Evolutionary conservation across 2,329 filamentous ascomycete genomes (phyloP).

Genomic region (Colletotrichum sp.): DNA sequence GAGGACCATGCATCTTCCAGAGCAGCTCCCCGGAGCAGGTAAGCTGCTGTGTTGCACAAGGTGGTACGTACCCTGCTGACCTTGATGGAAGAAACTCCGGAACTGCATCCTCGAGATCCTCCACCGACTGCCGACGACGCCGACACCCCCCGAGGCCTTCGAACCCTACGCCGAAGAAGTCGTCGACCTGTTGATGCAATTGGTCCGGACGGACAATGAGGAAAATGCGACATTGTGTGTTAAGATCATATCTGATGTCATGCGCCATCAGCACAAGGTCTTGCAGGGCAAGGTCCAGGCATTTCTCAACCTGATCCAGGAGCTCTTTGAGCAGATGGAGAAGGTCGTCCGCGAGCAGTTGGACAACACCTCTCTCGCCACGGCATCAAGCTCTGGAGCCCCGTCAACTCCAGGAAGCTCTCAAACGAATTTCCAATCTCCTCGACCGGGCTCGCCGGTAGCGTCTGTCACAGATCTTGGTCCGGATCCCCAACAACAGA

Average conservation of each 20-base stretch:
- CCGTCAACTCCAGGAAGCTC: conserved; percentile 72
- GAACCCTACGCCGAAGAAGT: conserved; percentile 89
- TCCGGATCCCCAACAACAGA: conserved; percentile 81
- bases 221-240: conserved; percentile 98
- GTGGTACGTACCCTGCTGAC: conserved; percentile 23
- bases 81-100: conserved; percentile 72
- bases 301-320: conserved; percentile 90
- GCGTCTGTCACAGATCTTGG: conserved; percentile 82
- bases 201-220: conserved; percentile 93
- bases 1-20: conserved; percentile 87
- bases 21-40: conserved; percentile 91
- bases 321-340: conserved; percentile 95
- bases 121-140: conserved; percentile 78
- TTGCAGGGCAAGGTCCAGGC: conserved; percentile 81
- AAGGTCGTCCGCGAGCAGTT: conserved; percentile 94
- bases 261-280: conserved; percentile 88
- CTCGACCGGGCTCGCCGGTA: conserved; percentile 87
- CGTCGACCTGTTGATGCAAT: conserved; percentile 85
- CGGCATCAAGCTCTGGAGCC: conserved; percentile 56
- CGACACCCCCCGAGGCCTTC: conserved; percentile 77
- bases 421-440: conserved; percentile 81
- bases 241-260: conserved; percentile 97
- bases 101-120: conserved; percentile 95
- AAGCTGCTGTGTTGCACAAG: conserved; percentile 30
- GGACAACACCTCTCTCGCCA: conserved; percentile 71